phyloP scores from a whole-genome alignment of 1,139 yeast genomes.

The Maudiozyma humilis region DNA sequence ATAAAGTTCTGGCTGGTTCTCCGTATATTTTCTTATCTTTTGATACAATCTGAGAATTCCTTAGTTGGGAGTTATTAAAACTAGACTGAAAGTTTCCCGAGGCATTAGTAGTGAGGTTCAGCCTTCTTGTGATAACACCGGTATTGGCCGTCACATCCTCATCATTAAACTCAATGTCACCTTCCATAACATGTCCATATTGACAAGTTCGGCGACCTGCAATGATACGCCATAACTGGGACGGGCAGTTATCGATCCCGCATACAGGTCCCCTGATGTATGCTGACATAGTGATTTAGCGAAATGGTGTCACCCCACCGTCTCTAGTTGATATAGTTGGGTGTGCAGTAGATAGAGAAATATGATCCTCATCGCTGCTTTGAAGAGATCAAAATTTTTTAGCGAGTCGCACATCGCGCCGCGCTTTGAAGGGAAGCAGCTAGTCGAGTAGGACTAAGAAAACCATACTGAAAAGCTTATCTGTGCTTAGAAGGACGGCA shows the following conservation, averaged over 20 bases:
- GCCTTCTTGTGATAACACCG: slow-evolving; percentile 44
- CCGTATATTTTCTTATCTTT: slow-evolving; percentile 41
- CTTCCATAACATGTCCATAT: slow-evolving; percentile 82
- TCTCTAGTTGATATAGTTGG: too few relatives aligned
- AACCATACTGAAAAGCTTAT: too few relatives aligned
- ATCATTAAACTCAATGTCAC: slow-evolving; percentile 69
- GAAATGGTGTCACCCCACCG: neutral
- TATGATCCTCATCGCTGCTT: too few relatives aligned
- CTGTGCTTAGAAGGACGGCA: too few relatives aligned
- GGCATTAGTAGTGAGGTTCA: slow-evolving; percentile 40
- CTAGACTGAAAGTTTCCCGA: slow-evolving; percentile 27
- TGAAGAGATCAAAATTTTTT: too few relatives aligned
- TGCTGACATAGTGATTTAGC: slow-evolving; percentile 22
- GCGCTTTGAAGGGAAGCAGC: too few relatives aligned
- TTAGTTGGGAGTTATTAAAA: slow-evolving; percentile 22
- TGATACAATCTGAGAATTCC: slow-evolving; percentile 14
- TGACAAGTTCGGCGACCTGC: slow-evolving; percentile 82
- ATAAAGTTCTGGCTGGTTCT: slow-evolving; percentile 40
- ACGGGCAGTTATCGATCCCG: slow-evolving; percentile 83
- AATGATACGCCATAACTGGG: slow-evolving; percentile 58
- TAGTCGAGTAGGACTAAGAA: too few relatives aligned
- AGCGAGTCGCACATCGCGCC: too few relatives aligned
- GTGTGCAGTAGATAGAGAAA: too few relatives aligned
- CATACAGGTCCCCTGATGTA: slow-evolving; percentile 65
- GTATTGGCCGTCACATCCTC: slow-evolving; percentile 41